Conservation (phyloP, 805 yeast genomes). For the Nakazawaea ernobii region DNA sequence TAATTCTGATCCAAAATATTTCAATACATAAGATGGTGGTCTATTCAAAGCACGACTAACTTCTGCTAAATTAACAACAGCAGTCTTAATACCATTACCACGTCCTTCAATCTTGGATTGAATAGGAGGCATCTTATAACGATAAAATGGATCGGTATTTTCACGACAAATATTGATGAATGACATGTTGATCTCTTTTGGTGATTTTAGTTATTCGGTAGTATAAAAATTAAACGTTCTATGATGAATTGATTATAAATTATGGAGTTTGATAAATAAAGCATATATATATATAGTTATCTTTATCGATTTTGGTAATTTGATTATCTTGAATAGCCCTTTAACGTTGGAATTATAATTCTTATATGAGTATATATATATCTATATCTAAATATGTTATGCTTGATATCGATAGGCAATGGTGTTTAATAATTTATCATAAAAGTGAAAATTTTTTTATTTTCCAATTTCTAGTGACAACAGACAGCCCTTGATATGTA, state of each 20-base stretch:
- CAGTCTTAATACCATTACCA: slow-evolving; percentile 98
- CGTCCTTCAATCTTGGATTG: slow-evolving; percentile 97
- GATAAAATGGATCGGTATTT: slow-evolving; percentile 96
- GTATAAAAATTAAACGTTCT: neutral
- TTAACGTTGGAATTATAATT: too few species aligned
- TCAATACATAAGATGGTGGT: slow-evolving; percentile 87
- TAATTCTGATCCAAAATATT: slow-evolving; percentile 92
- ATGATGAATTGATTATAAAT: neutral
- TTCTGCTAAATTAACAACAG: slow-evolving; percentile 81
- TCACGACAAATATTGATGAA: slow-evolving; percentile 92
- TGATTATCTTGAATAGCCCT: too few species aligned
- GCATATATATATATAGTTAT: neutral
- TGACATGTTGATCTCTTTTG: slow-evolving; percentile 48
- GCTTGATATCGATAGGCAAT: too few species aligned
- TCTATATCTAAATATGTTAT: too few species aligned
- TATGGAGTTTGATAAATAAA: neutral
- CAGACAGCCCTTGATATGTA: too few species aligned
- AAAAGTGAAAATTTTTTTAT: too few species aligned
- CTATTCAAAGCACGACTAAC: slow-evolving; percentile 93
- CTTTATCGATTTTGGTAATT: neutral
- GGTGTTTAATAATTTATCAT: too few species aligned
- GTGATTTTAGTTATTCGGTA: neutral
- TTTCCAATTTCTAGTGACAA: too few species aligned
- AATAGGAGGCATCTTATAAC: slow-evolving; percentile 98
- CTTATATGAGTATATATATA: too few species aligned